Conservation (phyloP, 495 filamentous ascomycete genomes). For the Penicillium cataractarum region DNA sequence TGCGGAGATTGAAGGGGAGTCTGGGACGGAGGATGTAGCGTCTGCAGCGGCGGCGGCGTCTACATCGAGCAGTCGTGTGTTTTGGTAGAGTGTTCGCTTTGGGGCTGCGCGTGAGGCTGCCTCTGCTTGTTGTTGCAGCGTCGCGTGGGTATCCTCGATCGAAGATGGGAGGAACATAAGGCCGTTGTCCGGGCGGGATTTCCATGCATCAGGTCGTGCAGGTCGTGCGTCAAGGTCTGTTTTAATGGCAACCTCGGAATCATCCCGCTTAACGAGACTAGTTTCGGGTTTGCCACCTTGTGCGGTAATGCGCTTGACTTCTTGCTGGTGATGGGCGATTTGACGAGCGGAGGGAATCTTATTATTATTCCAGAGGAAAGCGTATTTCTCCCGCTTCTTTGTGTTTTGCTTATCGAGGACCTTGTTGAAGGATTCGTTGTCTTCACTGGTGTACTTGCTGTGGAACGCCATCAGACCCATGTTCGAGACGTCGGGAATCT, state of each 20-base stretch:
- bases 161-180: constrained; percentile 82
- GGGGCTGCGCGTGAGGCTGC: constrained; percentile 72
- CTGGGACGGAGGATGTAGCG: constrained; percentile 49
- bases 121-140: constrained; percentile 68
- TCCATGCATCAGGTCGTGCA: constrained; percentile 79
- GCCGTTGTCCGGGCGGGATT: constrained; percentile 71
- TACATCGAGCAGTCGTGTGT: constrained; percentile 67
- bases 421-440: constrained; percentile 94
- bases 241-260: constrained; percentile 52
- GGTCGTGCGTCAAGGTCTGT: constrained; percentile 68
- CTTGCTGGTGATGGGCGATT: constrained; percentile 74
- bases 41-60: constrained; percentile 35
- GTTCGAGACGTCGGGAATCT: constrained; percentile 70
- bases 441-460: constrained; percentile 91
- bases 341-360: constrained; percentile 87
- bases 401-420: constrained; percentile 90
- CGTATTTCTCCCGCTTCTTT: constrained; percentile 77
- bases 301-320: constrained; percentile 62
- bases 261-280: constrained; percentile 23
- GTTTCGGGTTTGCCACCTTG: constrained; percentile 51
- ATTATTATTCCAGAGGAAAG: constrained; percentile 86
- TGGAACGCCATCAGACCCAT: constrained; percentile 86
- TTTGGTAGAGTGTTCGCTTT: constrained; percentile 77
- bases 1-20: constrained; percentile 82
- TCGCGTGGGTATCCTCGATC: constrained; percentile 69